phyloP scores from a whole-genome alignment of 164 flowering plant species.

The Dillenia suffruticosa region DNA sequence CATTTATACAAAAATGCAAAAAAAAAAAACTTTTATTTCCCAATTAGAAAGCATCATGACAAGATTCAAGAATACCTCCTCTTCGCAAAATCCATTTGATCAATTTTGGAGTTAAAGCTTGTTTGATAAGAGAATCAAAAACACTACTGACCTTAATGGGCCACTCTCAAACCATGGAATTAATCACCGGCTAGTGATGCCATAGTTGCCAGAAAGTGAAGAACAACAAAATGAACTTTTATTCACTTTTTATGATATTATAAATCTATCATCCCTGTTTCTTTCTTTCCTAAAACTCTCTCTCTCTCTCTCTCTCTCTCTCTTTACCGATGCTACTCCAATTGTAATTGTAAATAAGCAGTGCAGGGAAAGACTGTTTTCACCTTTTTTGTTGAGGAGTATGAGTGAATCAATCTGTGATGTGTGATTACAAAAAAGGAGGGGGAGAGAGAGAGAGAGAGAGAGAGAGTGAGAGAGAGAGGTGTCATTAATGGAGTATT shows the following conservation, averaged over 20 bases:
- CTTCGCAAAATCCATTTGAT: slow-evolving; percentile 7
- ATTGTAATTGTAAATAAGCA: background rate
- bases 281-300: background rate
- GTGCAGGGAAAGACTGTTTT: background rate
- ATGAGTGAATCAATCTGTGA: too few relatives aligned
- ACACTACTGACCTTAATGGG: slow-evolving; percentile 4
- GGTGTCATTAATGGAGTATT: slow-evolving; percentile 5
- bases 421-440: too few relatives aligned
- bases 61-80: too few relatives aligned
- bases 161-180: background rate
- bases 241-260: slow-evolving; percentile 11
- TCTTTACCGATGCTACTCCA: slow-evolving; percentile 5
- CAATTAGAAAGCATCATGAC: background rate
- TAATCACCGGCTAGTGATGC: background rate
- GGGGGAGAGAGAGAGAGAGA: too few relatives aligned
- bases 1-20: background rate
- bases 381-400: background rate
- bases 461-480: too few relatives aligned
- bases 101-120: background rate
- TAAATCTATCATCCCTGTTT: background rate
- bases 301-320: background rate
- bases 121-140: background rate
- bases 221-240: slow-evolving; percentile 17
- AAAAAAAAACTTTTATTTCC: background rate
- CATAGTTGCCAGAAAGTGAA: slow-evolving; percentile 5